Evolutionary conservation across 192 early-diverging fungal species (phyloP).

Genomic region (Podila verticillata): DNA sequence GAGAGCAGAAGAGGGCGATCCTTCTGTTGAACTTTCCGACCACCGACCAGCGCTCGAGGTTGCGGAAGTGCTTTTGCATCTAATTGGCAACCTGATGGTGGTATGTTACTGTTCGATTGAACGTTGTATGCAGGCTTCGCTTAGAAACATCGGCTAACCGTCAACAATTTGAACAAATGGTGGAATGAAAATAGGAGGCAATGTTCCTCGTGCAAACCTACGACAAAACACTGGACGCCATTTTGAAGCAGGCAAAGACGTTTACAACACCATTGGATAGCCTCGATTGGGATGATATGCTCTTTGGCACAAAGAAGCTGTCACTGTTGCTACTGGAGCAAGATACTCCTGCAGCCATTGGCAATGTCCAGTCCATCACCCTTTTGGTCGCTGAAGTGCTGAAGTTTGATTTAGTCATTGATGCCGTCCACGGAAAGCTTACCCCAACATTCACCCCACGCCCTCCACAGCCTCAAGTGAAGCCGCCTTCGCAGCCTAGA

Average conservation of each 20-base stretch:
- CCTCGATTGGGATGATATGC: conserved; percentile 37
- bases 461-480: background rate
- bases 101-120: conserved; percentile 5
- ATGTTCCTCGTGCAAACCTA: conserved; percentile 23
- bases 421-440: conserved; percentile 21
- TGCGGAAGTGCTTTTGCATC: conserved; percentile 15
- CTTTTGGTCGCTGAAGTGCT: conserved; percentile 9
- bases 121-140: background rate
- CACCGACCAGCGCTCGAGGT: background rate
- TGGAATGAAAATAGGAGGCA: conserved; percentile 12
- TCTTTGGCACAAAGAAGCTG: conserved; percentile 30
- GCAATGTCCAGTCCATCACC: conserved; percentile 5
- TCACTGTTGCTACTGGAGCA: conserved; percentile 1
- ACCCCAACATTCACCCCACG: conserved; percentile 6
- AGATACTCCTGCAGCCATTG: conserved; percentile 13
- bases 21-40: background rate
- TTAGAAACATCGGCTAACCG: background rate
- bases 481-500: background rate
- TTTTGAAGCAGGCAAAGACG: conserved; percentile 18
- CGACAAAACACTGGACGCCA: conserved; percentile 19
- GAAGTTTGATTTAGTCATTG: conserved; percentile 21
- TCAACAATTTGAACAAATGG: background rate
- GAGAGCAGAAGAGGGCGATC: background rate
- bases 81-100: conserved; percentile 32
- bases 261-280: conserved; percentile 41